Evolutionary conservation across 75 land plant genomes (phyloP).

Genomic region (Azolla pinnata): DNA sequence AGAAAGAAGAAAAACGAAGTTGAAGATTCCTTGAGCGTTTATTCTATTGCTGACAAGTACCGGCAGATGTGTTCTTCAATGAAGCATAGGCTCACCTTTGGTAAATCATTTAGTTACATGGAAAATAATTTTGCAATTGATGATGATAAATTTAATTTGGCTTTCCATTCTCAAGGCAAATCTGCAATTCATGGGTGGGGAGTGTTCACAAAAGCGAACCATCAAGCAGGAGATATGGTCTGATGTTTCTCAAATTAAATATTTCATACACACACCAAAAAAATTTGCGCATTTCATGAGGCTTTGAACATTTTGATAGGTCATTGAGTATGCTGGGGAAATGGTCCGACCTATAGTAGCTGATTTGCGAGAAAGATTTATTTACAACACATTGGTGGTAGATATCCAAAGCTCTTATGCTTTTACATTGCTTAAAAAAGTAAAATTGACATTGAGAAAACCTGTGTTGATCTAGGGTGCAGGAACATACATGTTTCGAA

Average conservation of each 20-base stretch:
- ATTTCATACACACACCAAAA: background rate
- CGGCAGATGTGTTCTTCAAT: constrained; percentile 60
- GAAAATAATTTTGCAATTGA: background rate
- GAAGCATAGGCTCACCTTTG: constrained; percentile 76
- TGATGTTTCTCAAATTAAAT: background rate
- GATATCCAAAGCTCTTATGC: too few species aligned
- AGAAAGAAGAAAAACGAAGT: background rate
- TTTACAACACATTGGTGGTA: constrained; percentile 93
- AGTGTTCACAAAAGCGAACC: constrained; percentile 73
- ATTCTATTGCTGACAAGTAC: constrained; percentile 74
- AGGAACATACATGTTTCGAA: constrained; percentile 96
- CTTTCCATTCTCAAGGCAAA: constrained; percentile 42
- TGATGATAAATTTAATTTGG: too few species aligned
- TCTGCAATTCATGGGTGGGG: constrained; percentile 97
- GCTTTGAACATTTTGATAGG: constrained; percentile 23
- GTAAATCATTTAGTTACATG: constrained; percentile 23
- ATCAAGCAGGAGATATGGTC: constrained; percentile 95
- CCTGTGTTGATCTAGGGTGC: constrained; percentile 84
- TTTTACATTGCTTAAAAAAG: too few species aligned
- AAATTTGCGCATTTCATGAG: background rate
- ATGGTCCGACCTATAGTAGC: constrained; percentile 81
- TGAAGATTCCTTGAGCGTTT: constrained; percentile 21
- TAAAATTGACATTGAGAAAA: too few species aligned
- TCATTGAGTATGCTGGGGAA: constrained; percentile 94
- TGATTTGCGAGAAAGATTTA: constrained; percentile 69